These are phyloP conservation scores for Oldenlandia corymbosa DNA, from an alignment of 257 asterid genomes.

Conservation along the genomic window DNA sequence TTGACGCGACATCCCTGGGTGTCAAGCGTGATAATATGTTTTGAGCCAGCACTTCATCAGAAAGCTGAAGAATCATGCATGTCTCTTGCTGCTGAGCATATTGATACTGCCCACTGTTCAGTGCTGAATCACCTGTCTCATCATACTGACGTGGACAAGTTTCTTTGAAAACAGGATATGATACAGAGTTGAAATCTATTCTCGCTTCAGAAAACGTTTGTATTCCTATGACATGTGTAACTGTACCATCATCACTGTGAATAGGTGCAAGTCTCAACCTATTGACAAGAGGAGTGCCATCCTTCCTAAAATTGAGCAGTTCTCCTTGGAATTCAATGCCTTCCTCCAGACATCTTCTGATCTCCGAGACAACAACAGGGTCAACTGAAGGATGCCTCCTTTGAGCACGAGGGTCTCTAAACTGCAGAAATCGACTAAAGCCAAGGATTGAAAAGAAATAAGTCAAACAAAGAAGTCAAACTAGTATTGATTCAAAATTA, in stretches of 20 bases:
- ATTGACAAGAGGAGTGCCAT: slow-evolving; percentile 81
- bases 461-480: slow-evolving; percentile 19
- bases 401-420: slow-evolving; percentile 78
- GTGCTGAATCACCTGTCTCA: slow-evolving; percentile 31
- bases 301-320: slow-evolving; percentile 88
- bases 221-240: slow-evolving; percentile 74
- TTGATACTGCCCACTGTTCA: slow-evolving; percentile 30
- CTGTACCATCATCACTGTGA: slow-evolving; percentile 69
- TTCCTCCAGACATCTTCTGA: slow-evolving; percentile 73
- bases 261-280: slow-evolving; percentile 72
- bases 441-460: slow-evolving; percentile 18
- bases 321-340: slow-evolving; percentile 90
- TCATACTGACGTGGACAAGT: slow-evolving; percentile 36
- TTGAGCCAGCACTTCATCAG: slow-evolving; percentile 88
- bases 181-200: slow-evolving; percentile 58
- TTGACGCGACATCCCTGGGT: slow-evolving; percentile 86
- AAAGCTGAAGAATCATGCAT: slow-evolving; percentile 64
- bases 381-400: slow-evolving; percentile 92
- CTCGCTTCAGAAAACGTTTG: slow-evolving; percentile 69
- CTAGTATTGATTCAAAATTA: slow-evolving; percentile 5
- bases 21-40: slow-evolving; percentile 70
- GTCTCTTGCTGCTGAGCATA: slow-evolving; percentile 33
- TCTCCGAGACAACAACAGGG: slow-evolving; percentile 87
- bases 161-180: slow-evolving; percentile 83
- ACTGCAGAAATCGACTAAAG: slow-evolving; percentile 87